Base-by-base conservation (phyloP, 108 stramenopile genomes). In the Schizochytrium sp. region DNA sequence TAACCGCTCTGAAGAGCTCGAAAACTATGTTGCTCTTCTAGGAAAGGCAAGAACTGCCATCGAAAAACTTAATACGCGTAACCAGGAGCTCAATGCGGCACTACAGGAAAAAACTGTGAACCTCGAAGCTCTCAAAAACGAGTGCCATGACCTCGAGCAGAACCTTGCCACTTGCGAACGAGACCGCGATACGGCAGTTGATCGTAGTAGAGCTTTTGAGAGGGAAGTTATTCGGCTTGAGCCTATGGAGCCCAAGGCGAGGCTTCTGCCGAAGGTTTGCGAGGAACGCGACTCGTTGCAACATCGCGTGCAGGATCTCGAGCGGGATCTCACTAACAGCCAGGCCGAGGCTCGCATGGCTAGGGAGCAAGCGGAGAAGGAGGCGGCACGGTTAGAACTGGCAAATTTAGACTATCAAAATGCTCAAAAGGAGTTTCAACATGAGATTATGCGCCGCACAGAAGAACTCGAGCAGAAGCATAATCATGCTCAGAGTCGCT, bases 381-480 rank as follows among this genome's bases (percentile, higher is more conserved):
- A 38, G 12, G 64, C 28, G 19, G 44, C 64, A 0, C 64, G 64
- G 42, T 38, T 44, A 7, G 64, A 69, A 44, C 64, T 69, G 64
- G 64, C 64, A 2, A 15, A 7, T 7, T 8, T 15, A 10, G 64
- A 69, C 28, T 44, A 44, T 38, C 12, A 69, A 15, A 69, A 8
- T 8, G 64, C 64, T 7, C 64, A 69, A 15, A 69, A 69, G 64
- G 64, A 69, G 19, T 69, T 69, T 15, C 7, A 69, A 44, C 64
- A 44, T 44, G 64, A 69, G 15, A 69, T 44, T 38, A 44, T 44
- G 5, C 64, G 64, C 12, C 12, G 64, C 42, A 28, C 64, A 2
- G 64, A 69, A 15, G 64, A 69, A 44, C 15, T 69, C 64, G 64
- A 69, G 64, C 64, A 69, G 28, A 69, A 69, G 44, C 64, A 69